phyloP scores from a whole-genome alignment of 2,329 filamentous ascomycete genomes.

The Pseudogymnoascus sp. region DNA sequence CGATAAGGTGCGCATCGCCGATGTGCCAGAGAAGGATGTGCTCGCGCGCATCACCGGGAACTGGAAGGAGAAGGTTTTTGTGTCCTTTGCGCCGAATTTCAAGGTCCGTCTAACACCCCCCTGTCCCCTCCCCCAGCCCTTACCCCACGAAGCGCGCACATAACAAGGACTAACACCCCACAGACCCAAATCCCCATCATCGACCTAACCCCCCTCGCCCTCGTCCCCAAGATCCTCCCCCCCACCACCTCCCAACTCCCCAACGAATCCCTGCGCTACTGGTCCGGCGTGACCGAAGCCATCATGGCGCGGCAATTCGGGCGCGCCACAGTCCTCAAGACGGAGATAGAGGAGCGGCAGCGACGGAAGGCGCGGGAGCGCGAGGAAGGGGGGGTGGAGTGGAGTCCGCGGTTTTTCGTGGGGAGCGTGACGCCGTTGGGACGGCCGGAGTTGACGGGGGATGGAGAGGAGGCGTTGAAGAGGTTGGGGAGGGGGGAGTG shows the following conservation, averaged over 20 bases:
- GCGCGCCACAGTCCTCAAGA: slow-evolving; percentile 78
- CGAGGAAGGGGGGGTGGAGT: slow-evolving; percentile 61
- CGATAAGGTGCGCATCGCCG: slow-evolving; percentile 68
- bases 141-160: too few relatives aligned
- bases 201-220: slow-evolving; percentile 76
- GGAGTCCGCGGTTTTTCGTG: slow-evolving; percentile 84
- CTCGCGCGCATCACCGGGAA: slow-evolving; percentile 75
- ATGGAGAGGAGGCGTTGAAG: slow-evolving; percentile 51
- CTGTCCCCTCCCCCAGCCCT: neutral
- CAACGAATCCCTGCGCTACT: slow-evolving; percentile 85
- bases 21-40: slow-evolving; percentile 79
- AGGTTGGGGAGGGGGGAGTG: slow-evolving; percentile 43
- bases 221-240: slow-evolving; percentile 72
- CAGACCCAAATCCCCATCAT: slow-evolving; percentile 64
- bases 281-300: slow-evolving; percentile 79
- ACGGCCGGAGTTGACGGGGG: slow-evolving; percentile 54
- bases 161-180: slow-evolving; percentile 10
- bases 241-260: slow-evolving; percentile 71
- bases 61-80: slow-evolving; percentile 69
- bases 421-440: slow-evolving; percentile 52
- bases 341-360: slow-evolving; percentile 86
- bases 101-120: slow-evolving; percentile 44
- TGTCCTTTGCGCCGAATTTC: slow-evolving; percentile 52
- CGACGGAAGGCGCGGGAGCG: slow-evolving; percentile 76
- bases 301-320: slow-evolving; percentile 77